phyloP scores from a whole-genome alignment of 345 rosid species.

The Erucastrum elatum region DNA sequence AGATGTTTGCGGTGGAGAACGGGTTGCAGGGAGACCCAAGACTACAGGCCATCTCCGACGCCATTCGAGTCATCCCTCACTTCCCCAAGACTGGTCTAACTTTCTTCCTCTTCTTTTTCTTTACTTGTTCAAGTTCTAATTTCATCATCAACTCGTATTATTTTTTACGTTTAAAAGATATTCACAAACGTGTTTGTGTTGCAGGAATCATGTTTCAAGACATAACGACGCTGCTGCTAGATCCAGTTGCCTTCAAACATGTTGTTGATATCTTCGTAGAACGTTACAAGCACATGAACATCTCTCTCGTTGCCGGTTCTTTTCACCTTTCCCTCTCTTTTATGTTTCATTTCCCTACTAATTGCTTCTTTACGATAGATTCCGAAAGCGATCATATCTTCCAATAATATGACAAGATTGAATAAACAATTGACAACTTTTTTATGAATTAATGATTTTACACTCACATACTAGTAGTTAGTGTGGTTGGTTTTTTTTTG shows the following conservation, averaged over 20 bases:
- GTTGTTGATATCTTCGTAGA: conserved; percentile 92
- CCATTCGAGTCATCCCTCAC: conserved; percentile 46
- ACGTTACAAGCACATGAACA: conserved; percentile 82
- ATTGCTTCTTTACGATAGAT: conserved; percentile 6
- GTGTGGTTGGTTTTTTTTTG: conserved; percentile 36
- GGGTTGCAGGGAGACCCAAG: conserved; percentile 43
- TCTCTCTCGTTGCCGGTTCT: conserved; percentile 92
- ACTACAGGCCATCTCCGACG: conserved; percentile 39
- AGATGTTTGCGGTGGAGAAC: conserved; percentile 42
- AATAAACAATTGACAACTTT: conserved; percentile 34
- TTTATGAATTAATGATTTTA: conserved; percentile 19
- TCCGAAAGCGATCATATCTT: conserved; percentile 28
- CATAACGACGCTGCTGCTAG: conserved; percentile 80
- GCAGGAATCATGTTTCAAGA: conserved; percentile 98
- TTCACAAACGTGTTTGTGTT: background rate
- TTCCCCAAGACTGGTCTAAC: conserved; percentile 38
- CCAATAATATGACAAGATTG: conserved; percentile 16
- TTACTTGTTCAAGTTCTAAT: background rate
- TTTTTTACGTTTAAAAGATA: background rate
- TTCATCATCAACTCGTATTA: background rate
- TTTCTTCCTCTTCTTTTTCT: background rate
- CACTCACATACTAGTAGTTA: conserved; percentile 20
- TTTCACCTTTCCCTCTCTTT: background rate
- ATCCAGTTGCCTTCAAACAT: conserved; percentile 85
- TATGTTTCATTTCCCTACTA: background rate